Base-by-base conservation (phyloP, 2,329 filamentous ascomycete genomes). In the Ascomycota sp. region DNA sequence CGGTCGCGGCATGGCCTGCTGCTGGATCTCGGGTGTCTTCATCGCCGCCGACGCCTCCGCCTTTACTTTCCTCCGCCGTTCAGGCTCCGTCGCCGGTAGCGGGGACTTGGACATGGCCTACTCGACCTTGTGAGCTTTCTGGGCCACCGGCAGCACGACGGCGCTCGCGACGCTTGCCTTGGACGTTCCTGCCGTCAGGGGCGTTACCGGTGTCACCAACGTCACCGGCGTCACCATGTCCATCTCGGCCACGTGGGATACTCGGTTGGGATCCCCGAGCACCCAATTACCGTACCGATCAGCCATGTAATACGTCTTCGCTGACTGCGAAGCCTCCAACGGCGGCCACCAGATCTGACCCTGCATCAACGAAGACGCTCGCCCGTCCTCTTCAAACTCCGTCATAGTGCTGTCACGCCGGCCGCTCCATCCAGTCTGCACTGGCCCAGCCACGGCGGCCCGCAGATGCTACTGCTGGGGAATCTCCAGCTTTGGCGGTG, bases 251-350 rank as follows among this genome's bases (percentile, higher is more conserved):
- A 44, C 33, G 29, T 41, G 36, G 5, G 39, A 38, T 12, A 41
- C 38, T 23, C 45, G 45, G 26, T 46, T 46, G 5, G 49, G 37
- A 34, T 56, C 57, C 23, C 53, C 53, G 7, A 65, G 48, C 11
- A 63, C 52, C 64, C 64, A 68, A 40, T 68, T 67, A 1, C 63
- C 60, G 37, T 53, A 52, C 41, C 53, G 58, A 40, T 69, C 63
- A 22, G 62, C 56, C 28, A 65, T 53, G 37, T 65, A 68, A 27
- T 56, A 54, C 1, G 57, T 55, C 3, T 54, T 52, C 1, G 57
- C 56, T 2, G 59, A 59, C 25, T 51, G 47, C 2, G 61, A 56
- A 13, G 55, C 57, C 2, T 50, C 49, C 3, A 56, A 53, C 0
- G 62, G 61, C 5, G 59, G 61, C 9, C 59, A 50, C 63, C 63